Evolutionary conservation across 768 basidiomycete species (phyloP), one percentile per base, ranked within the genome.

Genomic region (Suillus hirtellus): DNA sequence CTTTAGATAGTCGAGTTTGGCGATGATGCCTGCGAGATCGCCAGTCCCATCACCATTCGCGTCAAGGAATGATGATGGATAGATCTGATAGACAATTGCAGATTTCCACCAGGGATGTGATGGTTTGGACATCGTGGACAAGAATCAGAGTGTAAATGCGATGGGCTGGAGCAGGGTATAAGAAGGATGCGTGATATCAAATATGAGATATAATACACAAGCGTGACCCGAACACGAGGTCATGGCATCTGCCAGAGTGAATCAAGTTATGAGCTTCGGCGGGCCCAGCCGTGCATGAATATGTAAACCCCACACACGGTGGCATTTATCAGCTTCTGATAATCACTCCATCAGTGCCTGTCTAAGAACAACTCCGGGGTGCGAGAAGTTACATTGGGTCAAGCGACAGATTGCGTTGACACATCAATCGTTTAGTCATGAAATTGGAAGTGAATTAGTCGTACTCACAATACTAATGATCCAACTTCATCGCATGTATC

Each of bases 41-140:
- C 90, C 89, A 44, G 85, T 72, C 0, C 89, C 90, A 70, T 88
- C 86, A 1, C 84, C 87, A 64, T 87, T 89, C n/a, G 87, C 84
- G 69, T 91, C 89, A 60, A 78, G 81, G 78, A 89, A 90, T 0
- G 87, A 89, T 59, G 84, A 76, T 2, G 89, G 89, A 69, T 89
- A 89, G 71, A 90, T 88, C 72, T 89, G 88, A 75, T 89, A 89
- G 24, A 89, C 76, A 37, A 80, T 71, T 3, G 82, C 82, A 19
- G 79, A 78, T 67, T 87, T 87, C 85, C 86, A 88, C 86, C 86
- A 88, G 5, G 71, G 63, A 31, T 71, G 72, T 50, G 72, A 67
- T 21, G 60, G 40, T 6, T 24, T 11, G 5, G 56, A 42, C 40
- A 58, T 58, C 3, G 24, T 12, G 14, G 2, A 21, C 12, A 40